A percentile compares a stretch with the other conserved stretches of the same genome.
phyloP scores from a whole-genome alignment of 768 basidiomycete genomes.

The Pleurotus eryngii region DNA sequence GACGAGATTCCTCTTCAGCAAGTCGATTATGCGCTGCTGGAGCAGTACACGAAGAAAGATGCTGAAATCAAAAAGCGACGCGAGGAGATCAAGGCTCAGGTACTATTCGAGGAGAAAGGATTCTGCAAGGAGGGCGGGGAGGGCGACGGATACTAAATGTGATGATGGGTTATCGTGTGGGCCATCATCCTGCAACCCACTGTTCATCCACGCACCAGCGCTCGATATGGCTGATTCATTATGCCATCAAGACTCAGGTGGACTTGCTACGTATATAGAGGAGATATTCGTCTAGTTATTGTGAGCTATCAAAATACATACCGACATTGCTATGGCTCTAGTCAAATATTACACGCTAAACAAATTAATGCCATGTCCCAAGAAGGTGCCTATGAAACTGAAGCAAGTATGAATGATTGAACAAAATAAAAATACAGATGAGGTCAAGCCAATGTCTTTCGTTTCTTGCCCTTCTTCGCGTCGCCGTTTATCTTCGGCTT shows the following conservation, averaged over 20 bases:
- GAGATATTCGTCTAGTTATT: background rate
- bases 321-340: background rate
- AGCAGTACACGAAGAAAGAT: slow-evolving; percentile 70
- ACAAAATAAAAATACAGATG: slow-evolving; percentile 25
- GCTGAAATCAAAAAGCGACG: slow-evolving; percentile 70
- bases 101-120: slow-evolving; percentile 80
- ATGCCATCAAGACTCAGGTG: slow-evolving; percentile 1
- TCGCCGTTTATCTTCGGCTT: slow-evolving; percentile 42
- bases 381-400: slow-evolving; percentile 10
- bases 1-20: slow-evolving; percentile 80
- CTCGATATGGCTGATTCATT: slow-evolving; percentile 5
- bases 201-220: background rate
- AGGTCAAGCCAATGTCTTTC: slow-evolving; percentile 36
- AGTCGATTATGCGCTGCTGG: slow-evolving; percentile 68
- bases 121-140: slow-evolving; percentile 96
- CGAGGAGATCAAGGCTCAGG: slow-evolving; percentile 81
- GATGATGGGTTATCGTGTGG: background rate
- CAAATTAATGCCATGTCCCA: background rate
- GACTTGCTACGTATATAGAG: background rate
- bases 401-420: slow-evolving; percentile 13
- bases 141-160: slow-evolving; percentile 84
- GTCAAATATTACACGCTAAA: slow-evolving; percentile 3
- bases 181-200: slow-evolving; percentile 1
- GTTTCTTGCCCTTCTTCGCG: slow-evolving; percentile 58
- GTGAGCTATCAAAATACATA: background rate